Conservation (phyloP, 2,329 filamentous ascomycete genomes). For the Alternaria arborescens region DNA sequence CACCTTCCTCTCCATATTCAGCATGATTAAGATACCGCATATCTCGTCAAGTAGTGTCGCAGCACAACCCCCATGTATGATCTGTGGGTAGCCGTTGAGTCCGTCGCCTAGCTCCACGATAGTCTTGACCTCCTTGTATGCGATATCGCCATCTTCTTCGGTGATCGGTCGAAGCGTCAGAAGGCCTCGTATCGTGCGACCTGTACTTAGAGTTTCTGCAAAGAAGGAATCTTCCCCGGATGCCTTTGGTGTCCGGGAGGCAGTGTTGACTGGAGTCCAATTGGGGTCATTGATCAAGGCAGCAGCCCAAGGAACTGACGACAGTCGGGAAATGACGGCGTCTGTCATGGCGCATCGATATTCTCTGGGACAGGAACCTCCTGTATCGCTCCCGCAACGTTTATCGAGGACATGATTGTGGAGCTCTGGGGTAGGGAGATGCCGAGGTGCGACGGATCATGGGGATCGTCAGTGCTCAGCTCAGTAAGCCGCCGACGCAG, state of each 20-base stretch:
- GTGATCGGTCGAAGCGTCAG: constrained; percentile 31
- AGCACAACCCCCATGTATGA: constrained; percentile 67
- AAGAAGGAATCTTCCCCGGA: constrained; percentile 61
- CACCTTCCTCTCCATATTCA: constrained; percentile 49
- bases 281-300: constrained; percentile 54
- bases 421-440: constrained; percentile 7
- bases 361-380: neutral
- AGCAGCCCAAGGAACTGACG: constrained; percentile 60
- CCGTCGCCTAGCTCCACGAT: constrained; percentile 59
- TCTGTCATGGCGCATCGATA: constrained; percentile 27
- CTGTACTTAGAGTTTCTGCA: constrained; percentile 61
- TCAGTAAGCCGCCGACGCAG: constrained; percentile 1
- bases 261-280: constrained; percentile 52
- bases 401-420: constrained; percentile 11
- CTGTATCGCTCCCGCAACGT: neutral
- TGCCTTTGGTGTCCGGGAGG: constrained; percentile 40
- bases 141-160: constrained; percentile 25
- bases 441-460: constrained; percentile 14
- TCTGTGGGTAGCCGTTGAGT: constrained; percentile 62
- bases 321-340: constrained; percentile 32
- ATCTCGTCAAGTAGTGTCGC: constrained; percentile 67
- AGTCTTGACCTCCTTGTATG: constrained; percentile 49
- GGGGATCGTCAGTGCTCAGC: constrained; percentile 4
- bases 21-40: constrained; percentile 60
- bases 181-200: constrained; percentile 57